Percentiles rank a stretch among this genome's conserved stretches.
phyloP scores from a whole-genome alignment of 345 rosid species.

The Populus alba region DNA sequence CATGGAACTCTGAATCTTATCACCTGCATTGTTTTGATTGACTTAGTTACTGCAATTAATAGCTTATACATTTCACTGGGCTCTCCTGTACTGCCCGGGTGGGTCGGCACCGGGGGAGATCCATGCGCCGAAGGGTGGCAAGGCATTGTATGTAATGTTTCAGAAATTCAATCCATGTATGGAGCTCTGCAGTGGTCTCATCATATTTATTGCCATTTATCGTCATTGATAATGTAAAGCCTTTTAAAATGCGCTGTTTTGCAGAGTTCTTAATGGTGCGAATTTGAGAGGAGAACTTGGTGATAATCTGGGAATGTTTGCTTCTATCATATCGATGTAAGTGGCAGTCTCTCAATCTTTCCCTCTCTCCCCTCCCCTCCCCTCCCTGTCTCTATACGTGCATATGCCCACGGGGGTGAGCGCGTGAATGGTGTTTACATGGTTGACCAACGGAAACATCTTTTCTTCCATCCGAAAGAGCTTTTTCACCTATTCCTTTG shows the following conservation, averaged over 20 bases:
- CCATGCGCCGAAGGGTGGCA: constrained; percentile 95
- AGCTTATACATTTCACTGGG: constrained; percentile 70
- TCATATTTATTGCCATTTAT: constrained; percentile 1
- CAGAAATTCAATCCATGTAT: constrained; percentile 60
- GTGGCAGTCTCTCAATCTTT: constrained; percentile 18
- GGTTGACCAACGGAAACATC: not conserved
- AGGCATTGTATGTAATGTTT: constrained; percentile 70
- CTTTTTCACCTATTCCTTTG: not conserved
- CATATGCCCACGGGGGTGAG: not conserved
- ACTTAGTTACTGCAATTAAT: constrained; percentile 80
- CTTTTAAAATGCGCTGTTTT: constrained; percentile 5
- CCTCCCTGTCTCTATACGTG: not conserved
- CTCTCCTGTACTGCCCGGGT: constrained; percentile 77
- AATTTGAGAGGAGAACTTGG: constrained; percentile 95
- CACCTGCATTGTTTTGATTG: constrained; percentile 40
- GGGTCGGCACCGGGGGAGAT: constrained; percentile 92
- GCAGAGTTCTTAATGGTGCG: constrained; percentile 77
- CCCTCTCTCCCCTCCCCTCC: not conserved
- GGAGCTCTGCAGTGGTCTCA: constrained; percentile 5
- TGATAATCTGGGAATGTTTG: constrained; percentile 52
- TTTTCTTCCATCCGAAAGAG: not conserved
- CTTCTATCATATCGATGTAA: constrained; percentile 80
- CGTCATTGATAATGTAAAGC: not conserved
- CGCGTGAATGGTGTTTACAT: not conserved
- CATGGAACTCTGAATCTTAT: constrained; percentile 18